Percentiles rank a stretch among this genome's conserved stretches.
These are phyloP conservation scores for Sporothrix globosa DNA, from an alignment of 2,329 filamentous ascomycete species.

Conservation along the genomic window DNA sequence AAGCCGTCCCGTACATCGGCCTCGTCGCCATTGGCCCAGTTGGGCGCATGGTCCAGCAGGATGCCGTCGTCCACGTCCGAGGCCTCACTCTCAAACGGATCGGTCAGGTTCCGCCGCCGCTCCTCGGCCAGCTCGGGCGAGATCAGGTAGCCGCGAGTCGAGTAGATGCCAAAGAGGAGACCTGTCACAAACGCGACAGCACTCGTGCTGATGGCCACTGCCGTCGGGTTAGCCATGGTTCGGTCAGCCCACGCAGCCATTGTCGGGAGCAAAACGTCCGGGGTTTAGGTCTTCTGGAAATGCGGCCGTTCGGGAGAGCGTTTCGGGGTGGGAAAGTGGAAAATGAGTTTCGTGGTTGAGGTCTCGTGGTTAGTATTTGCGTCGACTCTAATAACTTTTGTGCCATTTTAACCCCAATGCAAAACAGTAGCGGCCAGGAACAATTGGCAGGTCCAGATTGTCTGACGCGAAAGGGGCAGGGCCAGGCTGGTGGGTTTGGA, in stretches of 20 bases:
- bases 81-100: constrained; percentile 70
- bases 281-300: not conserved
- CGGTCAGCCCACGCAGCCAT: constrained; percentile 28
- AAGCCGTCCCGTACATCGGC: constrained; percentile 64
- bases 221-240: constrained; percentile 30
- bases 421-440: constrained; percentile 8
- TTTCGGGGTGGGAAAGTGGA: not conserved
- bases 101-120: constrained; percentile 58
- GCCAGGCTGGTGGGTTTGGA: not conserved
- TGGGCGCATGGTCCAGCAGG: constrained; percentile 66
- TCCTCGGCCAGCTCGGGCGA: constrained; percentile 60
- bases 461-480: constrained; percentile 17
- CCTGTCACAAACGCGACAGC: constrained; percentile 75
- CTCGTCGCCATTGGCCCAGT: constrained; percentile 65
- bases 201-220: constrained; percentile 70
- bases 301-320: not conserved
- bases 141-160: constrained; percentile 62
- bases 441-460: not conserved
- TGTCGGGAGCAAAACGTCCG: not conserved
- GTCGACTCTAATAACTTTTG: not conserved
- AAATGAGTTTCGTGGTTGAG: not conserved
- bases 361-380: not conserved
- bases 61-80: constrained; percentile 67
- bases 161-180: constrained; percentile 80
- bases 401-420: constrained; percentile 13